Percentiles rank a stretch among this genome's conserved stretches.
Conservation (phyloP, 2,329 filamentous ascomycete species). For the Cryphonectria radicalis region DNA sequence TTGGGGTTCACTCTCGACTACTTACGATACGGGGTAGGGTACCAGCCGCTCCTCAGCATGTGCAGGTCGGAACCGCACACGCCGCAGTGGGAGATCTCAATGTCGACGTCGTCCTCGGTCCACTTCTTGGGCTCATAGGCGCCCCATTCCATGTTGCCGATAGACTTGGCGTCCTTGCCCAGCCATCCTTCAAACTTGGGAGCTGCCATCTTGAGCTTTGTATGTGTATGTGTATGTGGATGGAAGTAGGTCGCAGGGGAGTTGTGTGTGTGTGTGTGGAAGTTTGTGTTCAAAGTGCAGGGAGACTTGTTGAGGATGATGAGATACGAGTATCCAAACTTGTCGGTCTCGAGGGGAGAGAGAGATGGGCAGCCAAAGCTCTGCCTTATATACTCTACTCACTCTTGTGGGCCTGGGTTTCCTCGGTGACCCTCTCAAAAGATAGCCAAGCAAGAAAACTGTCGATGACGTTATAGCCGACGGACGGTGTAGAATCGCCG, state of each 20-base stretch:
- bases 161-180: slow-evolving; percentile 43
- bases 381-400: slow-evolving; percentile 1
- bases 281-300: background rate
- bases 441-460: background rate
- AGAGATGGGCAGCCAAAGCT: background rate
- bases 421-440: background rate
- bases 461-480: slow-evolving; percentile 4
- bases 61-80: slow-evolving; percentile 64
- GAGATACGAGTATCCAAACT: background rate
- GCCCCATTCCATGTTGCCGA: slow-evolving; percentile 54
- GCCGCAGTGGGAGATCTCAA: slow-evolving; percentile 64
- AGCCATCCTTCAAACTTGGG: slow-evolving; percentile 52
- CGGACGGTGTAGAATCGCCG: background rate
- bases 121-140: slow-evolving; percentile 62
- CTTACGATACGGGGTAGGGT: slow-evolving; percentile 45
- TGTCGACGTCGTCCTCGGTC: slow-evolving; percentile 65
- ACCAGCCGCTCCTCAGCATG: slow-evolving; percentile 56
- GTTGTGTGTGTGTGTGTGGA: background rate
- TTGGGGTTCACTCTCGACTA: slow-evolving; percentile 29
- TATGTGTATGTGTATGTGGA: background rate
- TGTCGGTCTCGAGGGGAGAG: background rate
- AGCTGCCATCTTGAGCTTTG: slow-evolving; percentile 32
- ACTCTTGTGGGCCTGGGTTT: background rate
- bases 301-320: background rate
- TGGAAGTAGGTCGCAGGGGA: background rate